Evolutionary conservation across 2,329 filamentous ascomycete genomes (phyloP).

Genomic region (Shiraia sp.): DNA sequence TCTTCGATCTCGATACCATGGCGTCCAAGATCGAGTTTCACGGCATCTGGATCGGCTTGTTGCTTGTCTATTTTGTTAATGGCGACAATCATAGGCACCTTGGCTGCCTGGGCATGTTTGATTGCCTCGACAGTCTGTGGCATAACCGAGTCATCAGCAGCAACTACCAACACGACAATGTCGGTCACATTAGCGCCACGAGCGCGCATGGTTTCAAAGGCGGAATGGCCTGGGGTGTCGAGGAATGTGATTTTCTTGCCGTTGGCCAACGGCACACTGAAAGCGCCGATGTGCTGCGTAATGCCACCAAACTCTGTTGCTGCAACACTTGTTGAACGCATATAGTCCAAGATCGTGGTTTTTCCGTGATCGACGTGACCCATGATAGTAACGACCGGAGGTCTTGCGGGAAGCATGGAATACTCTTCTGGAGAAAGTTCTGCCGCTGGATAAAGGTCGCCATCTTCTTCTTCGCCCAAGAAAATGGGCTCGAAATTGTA

Average conservation of each 20-base stretch:
- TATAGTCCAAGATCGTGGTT: constrained; percentile 90
- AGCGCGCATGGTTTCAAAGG: constrained; percentile 94
- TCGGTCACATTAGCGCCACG: constrained; percentile 95
- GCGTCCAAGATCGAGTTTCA: constrained; percentile 83
- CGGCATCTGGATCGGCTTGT: constrained; percentile 75
- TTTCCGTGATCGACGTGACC: constrained; percentile 98
- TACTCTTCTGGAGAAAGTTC: constrained; percentile 61
- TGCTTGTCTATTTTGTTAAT: constrained; percentile 97
- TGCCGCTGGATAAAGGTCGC: constrained; percentile 70
- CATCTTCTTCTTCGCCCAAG: constrained; percentile 62
- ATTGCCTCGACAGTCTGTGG: constrained; percentile 95
- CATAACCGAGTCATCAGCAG: constrained; percentile 96
- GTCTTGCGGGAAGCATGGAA: constrained; percentile 69
- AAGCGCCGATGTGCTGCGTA: constrained; percentile 97
- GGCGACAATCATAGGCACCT: constrained; percentile 94
- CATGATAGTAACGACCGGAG: constrained; percentile 98
- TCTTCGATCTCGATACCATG: constrained; percentile 92
- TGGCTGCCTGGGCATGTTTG: constrained; percentile 84
- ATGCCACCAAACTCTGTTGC: constrained; percentile 94
- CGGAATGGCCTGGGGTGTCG: constrained; percentile 94
- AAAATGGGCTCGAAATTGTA: constrained; percentile 89
- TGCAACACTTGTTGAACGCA: constrained; percentile 90
- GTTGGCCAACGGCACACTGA: constrained; percentile 80
- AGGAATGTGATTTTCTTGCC: constrained; percentile 94
- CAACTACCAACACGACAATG: constrained; percentile 93